Percentiles rank a stretch among this genome's conserved stretches.
Conservation (phyloP, 306 rosid genomes). For the Glycine tomentella region DNA sequence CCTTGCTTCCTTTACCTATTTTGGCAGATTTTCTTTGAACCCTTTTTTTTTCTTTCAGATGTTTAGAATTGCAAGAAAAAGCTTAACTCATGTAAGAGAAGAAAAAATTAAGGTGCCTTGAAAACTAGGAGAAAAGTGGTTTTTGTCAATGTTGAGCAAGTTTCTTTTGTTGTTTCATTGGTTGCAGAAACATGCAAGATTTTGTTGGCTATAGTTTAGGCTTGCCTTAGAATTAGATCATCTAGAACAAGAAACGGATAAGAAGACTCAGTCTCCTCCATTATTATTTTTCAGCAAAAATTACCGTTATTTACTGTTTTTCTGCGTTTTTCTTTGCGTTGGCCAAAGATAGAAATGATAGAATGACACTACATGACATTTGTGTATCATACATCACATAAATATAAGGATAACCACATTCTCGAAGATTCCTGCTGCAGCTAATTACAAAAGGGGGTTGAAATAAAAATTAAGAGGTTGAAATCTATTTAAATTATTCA, state of each 20-base stretch:
- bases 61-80: conserved; percentile 20
- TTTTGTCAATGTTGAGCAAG: conserved; percentile 11
- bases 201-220: conserved; percentile 58
- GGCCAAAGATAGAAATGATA: conserved; percentile 15
- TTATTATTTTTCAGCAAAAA: conserved; percentile 3
- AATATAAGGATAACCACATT: too few relatives aligned
- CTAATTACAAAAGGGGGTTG: too few relatives aligned
- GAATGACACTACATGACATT: not conserved
- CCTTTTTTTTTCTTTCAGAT: not conserved
- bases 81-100: not conserved
- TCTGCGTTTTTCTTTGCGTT: conserved; percentile 14
- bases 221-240: conserved; percentile 49
- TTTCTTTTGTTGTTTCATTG: conserved; percentile 1
- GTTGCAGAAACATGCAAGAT: not conserved
- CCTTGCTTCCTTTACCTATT: conserved; percentile 53
- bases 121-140: conserved; percentile 19
- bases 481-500: not conserved
- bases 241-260: conserved; percentile 15
- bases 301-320: conserved; percentile 27
- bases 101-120: not conserved
- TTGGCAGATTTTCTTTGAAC: conserved; percentile 42
- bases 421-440: too few relatives aligned
- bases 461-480: not conserved
- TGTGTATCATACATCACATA: not conserved
- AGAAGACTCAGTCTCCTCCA: conserved; percentile 54